Conservation (phyloP, 2,329 filamentous ascomycete genomes). For the Ceratocystis eucalypticola region DNA sequence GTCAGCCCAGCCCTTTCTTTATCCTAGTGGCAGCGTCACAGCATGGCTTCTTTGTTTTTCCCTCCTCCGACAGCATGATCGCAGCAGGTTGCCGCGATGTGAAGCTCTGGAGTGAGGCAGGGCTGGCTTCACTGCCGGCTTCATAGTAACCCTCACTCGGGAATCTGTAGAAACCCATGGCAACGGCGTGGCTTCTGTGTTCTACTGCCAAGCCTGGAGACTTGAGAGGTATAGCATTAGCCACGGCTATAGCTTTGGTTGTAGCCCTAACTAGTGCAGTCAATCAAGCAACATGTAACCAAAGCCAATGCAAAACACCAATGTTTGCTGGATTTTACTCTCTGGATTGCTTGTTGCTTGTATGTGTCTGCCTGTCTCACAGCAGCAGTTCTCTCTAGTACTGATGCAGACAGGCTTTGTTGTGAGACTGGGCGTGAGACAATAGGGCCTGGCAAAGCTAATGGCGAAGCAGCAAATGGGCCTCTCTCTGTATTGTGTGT, state of each 20-base stretch:
- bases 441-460: not conserved
- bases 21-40: not conserved
- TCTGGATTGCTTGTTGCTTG: not conserved
- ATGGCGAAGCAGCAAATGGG: not conserved
- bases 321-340: not conserved
- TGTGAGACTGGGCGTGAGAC: not conserved
- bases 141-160: no score
- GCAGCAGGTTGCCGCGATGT: not conserved
- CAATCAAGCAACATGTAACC: no score
- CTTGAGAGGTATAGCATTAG: not conserved
- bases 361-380: not conserved
- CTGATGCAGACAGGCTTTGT: not conserved
- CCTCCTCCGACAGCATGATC: not conserved
- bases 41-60: no score
- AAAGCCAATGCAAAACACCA: no score
- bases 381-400: not conserved
- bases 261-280: no score
- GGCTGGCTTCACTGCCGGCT: not conserved
- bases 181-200: no score
- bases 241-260: not conserved
- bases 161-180: no score
- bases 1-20: not conserved
- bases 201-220: no score
- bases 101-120: not conserved
- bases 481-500: not conserved